phyloP scores from a whole-genome alignment of 345 rosid genomes.

The Pseudoturritis turrita region DNA sequence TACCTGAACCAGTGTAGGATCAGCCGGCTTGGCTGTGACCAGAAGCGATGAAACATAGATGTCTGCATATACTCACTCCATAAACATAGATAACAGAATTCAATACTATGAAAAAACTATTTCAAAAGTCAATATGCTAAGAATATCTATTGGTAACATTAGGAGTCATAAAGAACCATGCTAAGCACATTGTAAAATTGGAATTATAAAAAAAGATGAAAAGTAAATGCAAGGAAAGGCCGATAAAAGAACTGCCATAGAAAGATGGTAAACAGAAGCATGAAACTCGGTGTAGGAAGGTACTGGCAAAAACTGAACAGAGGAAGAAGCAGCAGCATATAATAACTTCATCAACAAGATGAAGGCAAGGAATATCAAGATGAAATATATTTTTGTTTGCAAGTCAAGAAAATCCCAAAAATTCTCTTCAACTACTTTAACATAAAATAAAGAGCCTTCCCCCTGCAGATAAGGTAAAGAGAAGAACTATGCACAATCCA shows the following conservation, averaged over 20 bases:
- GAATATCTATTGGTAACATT: background rate
- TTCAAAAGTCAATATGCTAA: background rate
- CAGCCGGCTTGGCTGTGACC: background rate
- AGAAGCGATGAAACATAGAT: background rate
- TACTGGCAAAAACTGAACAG: background rate
- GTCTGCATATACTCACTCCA: constrained; percentile 17
- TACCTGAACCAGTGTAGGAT: constrained; percentile 9
- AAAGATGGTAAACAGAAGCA: background rate
- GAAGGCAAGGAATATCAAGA: background rate
- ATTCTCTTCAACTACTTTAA: background rate
- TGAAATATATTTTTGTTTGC: background rate
- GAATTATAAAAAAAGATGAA: background rate
- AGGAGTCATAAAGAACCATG: constrained; percentile 1
- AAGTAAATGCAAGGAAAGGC: background rate
- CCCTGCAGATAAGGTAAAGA: constrained; percentile 24
- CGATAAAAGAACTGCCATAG: background rate
- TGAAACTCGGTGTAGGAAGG: background rate
- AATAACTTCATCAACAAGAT: background rate
- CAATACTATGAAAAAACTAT: background rate
- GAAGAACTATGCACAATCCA: background rate
- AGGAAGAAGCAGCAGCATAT: constrained; percentile 7
- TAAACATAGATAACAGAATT: background rate
- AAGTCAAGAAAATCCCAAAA: background rate
- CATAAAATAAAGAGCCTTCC: background rate
- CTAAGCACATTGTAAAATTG: background rate